These are phyloP conservation scores for Ogataea haglerorum DNA, from an alignment of 805 yeast species.

Conservation along the genomic window DNA sequence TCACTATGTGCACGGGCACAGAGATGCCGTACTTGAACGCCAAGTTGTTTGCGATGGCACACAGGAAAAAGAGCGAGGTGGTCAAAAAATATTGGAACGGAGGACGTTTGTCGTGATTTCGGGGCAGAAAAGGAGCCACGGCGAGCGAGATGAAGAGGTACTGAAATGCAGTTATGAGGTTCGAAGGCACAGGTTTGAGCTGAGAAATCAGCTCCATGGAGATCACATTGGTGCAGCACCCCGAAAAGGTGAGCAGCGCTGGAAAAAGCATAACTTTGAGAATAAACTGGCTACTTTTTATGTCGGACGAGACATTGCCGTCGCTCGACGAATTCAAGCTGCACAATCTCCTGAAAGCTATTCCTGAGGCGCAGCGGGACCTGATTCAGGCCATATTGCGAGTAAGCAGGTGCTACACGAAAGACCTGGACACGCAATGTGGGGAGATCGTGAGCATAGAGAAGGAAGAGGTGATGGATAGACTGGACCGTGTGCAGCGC, in stretches of 20 bases:
- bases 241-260: constrained; percentile 50
- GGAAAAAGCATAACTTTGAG: constrained; percentile 10
- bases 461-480: constrained; percentile 18
- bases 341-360: constrained; percentile 22
- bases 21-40: constrained; percentile 57
- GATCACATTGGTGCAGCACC: constrained; percentile 70
- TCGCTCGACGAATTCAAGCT: constrained; percentile 28
- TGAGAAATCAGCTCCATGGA: constrained; percentile 54
- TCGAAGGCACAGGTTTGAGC: constrained; percentile 38
- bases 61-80: constrained; percentile 47
- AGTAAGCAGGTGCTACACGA: constrained; percentile 21
- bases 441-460: constrained; percentile 23
- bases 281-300: constrained; percentile 1
- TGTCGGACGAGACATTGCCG: constrained; percentile 19
- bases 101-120: constrained; percentile 34
- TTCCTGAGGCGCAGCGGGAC: constrained; percentile 24
- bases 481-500: constrained; percentile 16
- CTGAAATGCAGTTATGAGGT: constrained; percentile 55
- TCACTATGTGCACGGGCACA: constrained; percentile 64
- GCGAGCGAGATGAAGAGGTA: constrained; percentile 50
- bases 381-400: constrained; percentile 23
- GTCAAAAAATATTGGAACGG: constrained; percentile 43
- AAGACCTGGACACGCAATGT: constrained; percentile 32
- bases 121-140: constrained; percentile 36
- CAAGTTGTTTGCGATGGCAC: constrained; percentile 53